Evolutionary conservation across 805 yeast species (phyloP).

Genomic region (Pichia scutulata): DNA sequence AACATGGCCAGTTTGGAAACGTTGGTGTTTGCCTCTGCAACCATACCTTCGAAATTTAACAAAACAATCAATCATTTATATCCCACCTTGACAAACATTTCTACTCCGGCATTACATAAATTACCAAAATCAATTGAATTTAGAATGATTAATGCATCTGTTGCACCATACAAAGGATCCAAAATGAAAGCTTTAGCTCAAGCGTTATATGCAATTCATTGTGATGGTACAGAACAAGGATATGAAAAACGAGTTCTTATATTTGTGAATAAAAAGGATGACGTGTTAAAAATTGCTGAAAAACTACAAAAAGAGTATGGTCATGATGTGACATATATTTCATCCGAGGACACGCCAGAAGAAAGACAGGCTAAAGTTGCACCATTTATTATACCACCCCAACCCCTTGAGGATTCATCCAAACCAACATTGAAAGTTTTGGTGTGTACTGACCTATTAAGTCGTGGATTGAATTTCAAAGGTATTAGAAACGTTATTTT

Average conservation of each 20-base stretch:
- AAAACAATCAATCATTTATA: conserved; percentile 50
- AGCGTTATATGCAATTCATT: conserved; percentile 74
- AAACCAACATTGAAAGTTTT: conserved; percentile 50
- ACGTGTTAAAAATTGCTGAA: conserved; percentile 51
- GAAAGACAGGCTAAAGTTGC: conserved; percentile 51
- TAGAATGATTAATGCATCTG: conserved; percentile 65
- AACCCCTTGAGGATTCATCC: conserved; percentile 28
- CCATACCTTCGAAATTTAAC: conserved; percentile 75
- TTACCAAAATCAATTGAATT: conserved; percentile 72
- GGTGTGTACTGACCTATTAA: conserved; percentile 80
- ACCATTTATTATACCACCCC: conserved; percentile 60
- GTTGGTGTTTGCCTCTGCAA: conserved; percentile 78
- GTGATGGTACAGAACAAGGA: conserved; percentile 75
- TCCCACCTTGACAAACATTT: conserved; percentile 58
- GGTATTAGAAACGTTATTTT: conserved; percentile 75
- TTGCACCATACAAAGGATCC: conserved; percentile 77
- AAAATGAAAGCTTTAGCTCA: conserved; percentile 82
- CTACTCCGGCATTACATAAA: conserved; percentile 78
- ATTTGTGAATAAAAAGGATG: conserved; percentile 71
- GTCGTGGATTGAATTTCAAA: conserved; percentile 83
- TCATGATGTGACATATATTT: conserved; percentile 57
- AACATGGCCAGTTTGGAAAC: conserved; percentile 46
- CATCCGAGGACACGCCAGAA: conserved; percentile 55
- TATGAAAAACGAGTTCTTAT: conserved; percentile 72
- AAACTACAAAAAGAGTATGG: conserved; percentile 41